These are phyloP conservation scores for Hortiboletus campestris DNA, from an alignment of 768 basidiomycete species.

Conservation along the genomic window DNA sequence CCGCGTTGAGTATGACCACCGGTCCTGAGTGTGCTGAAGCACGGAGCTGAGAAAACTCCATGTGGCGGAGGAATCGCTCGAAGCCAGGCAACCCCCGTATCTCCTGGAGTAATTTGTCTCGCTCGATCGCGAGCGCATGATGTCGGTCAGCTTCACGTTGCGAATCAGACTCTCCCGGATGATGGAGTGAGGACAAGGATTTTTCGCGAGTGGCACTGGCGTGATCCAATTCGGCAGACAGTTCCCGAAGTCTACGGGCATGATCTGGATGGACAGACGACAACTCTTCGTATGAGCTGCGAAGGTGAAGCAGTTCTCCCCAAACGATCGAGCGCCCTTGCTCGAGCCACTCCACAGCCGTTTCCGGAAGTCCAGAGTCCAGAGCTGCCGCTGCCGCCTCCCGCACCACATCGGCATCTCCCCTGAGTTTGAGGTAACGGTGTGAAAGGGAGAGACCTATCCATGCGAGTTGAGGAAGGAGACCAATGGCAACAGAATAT, in stretches of 20 bases:
- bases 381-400: slow-evolving; percentile 4
- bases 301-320: slow-evolving; percentile 6
- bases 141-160: not conserved
- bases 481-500: not conserved
- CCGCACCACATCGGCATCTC: not conserved
- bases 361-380: not conserved
- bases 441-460: not conserved
- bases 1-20: not conserved
- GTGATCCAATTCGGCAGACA: not conserved
- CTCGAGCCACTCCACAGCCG: slow-evolving; percentile 15
- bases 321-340: slow-evolving; percentile 12
- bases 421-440: not conserved
- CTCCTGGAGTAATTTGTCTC: not conserved
- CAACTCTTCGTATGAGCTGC: slow-evolving; percentile 5
- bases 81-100: not conserved
- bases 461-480: not conserved
- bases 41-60: not conserved
- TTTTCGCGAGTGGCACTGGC: not conserved
- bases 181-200: not conserved
- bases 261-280: not conserved
- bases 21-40: not conserved
- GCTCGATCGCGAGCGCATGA: not conserved
- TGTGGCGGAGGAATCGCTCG: not conserved
- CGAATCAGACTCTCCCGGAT: not conserved
- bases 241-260: not conserved